Conservation (phyloP, 805 yeast genomes). For the Barnettozyma siamensis region DNA sequence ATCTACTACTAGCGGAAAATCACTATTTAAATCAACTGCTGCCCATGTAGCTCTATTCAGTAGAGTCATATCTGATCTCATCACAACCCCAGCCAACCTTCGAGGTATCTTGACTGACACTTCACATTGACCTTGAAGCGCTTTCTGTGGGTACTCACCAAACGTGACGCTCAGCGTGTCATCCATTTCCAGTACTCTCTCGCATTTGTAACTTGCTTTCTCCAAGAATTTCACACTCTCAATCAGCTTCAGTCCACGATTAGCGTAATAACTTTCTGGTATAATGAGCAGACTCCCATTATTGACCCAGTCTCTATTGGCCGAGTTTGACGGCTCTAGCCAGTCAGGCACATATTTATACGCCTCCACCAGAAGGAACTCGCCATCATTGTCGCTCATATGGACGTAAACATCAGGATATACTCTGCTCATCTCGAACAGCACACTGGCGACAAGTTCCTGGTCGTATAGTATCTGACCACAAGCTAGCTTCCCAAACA, state of each 20-base stretch:
- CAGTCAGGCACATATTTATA: conserved; percentile 42
- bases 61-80: conserved; percentile 8
- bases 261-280: conserved; percentile 32
- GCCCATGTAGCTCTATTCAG: conserved; percentile 8
- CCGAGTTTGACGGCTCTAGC: conserved; percentile 40
- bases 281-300: conserved; percentile 34
- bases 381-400: conserved; percentile 50
- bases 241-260: conserved; percentile 30
- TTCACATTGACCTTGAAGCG: conserved; percentile 22
- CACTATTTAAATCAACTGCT: too few relatives aligned
- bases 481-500: conserved; percentile 35
- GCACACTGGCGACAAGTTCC: conserved; percentile 35
- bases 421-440: conserved; percentile 32
- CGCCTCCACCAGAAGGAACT: conserved; percentile 46
- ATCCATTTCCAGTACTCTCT: conserved; percentile 22
- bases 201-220: conserved; percentile 32
- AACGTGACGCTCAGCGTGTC: conserved; percentile 15
- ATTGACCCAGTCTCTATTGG: conserved; percentile 50
- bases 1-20: too few relatives aligned
- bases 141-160: conserved; percentile 25
- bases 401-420: conserved; percentile 37
- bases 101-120: conserved; percentile 15
- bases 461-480: conserved; percentile 42
- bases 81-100: conserved; percentile 15
- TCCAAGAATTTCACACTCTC: conserved; percentile 39